These are phyloP conservation scores for Epithele typhae DNA, from an alignment of 768 basidiomycete genomes.

Conservation along the genomic window DNA sequence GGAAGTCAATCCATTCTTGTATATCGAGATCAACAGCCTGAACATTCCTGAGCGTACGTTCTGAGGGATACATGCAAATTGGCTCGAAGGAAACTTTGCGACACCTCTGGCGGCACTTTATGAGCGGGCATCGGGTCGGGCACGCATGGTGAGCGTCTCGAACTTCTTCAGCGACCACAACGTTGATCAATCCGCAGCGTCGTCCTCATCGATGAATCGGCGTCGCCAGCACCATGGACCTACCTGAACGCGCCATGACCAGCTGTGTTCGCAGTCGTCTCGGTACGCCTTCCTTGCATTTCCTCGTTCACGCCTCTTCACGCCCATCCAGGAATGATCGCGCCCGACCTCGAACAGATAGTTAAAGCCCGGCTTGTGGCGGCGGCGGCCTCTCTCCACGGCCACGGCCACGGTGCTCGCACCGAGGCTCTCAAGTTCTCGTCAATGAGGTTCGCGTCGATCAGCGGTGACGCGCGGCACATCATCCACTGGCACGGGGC, in stretches of 20 bases:
- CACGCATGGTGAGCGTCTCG: conserved; percentile 79
- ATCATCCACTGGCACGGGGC: conserved; percentile 90
- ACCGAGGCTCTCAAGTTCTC: conserved; percentile 80
- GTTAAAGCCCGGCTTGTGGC: conserved; percentile 75
- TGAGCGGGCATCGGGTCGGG: conserved; percentile 52
- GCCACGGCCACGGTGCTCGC: conserved; percentile 46
- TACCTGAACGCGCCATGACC: conserved; percentile 90
- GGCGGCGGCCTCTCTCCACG: conserved; percentile 46
- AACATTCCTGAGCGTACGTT: conserved; percentile 89
- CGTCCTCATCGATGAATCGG: conserved; percentile 99
- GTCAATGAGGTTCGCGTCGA: conserved; percentile 69
- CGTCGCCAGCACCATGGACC: conserved; percentile 97
- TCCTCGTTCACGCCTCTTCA: too few species aligned
- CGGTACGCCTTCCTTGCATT: conserved; percentile 43
- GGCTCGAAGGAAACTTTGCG: conserved; percentile 81
- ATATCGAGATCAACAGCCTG: conserved; percentile 96
- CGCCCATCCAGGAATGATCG: conserved; percentile 68
- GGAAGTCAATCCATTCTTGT: conserved; percentile 94
- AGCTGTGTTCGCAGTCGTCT: conserved; percentile 90
- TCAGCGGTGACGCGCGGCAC: conserved; percentile 92
- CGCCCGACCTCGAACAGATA: conserved; percentile 75
- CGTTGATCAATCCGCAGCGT: conserved; percentile 47
- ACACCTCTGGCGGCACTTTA: conserved; percentile 75
- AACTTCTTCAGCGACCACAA: neutral
- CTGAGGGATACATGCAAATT: conserved; percentile 58